phyloP scores from a whole-genome alignment of 257 asterid species.

The Solanum etuberosum region DNA sequence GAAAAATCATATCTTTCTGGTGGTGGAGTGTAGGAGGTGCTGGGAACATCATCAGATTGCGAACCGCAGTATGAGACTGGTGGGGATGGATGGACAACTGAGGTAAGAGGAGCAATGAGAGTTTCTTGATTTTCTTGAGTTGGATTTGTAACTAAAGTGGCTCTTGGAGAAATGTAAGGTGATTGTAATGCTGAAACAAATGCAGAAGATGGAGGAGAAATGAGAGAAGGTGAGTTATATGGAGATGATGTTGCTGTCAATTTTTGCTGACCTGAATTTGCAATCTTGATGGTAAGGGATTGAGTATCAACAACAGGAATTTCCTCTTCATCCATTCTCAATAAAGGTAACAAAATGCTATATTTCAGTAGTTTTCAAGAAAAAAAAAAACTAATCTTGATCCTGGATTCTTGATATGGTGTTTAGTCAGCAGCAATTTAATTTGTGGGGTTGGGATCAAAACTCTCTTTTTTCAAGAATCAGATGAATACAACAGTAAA shows the following conservation, averaged over 20 bases:
- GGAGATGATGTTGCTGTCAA: slow-evolving; percentile 47
- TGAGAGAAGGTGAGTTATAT: slow-evolving; percentile 49
- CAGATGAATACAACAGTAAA: slow-evolving; percentile 59
- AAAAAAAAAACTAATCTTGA: slow-evolving; percentile 5
- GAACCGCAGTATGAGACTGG: slow-evolving; percentile 62
- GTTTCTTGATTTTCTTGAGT: slow-evolving; percentile 6
- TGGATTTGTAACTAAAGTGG: slow-evolving; percentile 16
- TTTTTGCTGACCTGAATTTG: slow-evolving; percentile 16
- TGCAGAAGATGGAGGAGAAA: slow-evolving; percentile 86
- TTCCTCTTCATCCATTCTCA: slow-evolving; percentile 37
- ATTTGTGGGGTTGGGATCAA: slow-evolving; percentile 21
- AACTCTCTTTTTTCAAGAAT: slow-evolving; percentile 12
- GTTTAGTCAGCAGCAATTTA: slow-evolving; percentile 16
- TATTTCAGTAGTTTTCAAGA: slow-evolving; percentile 9
- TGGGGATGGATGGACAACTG: slow-evolving; percentile 48
- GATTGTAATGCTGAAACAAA: slow-evolving; percentile 86
- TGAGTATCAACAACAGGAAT: slow-evolving; percentile 23
- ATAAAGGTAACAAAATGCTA: background rate
- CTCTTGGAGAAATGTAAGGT: slow-evolving; percentile 86
- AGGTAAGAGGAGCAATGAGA: slow-evolving; percentile 1
- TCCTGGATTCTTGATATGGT: slow-evolving; percentile 21
- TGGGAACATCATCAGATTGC: slow-evolving; percentile 74
- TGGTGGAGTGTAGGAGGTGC: slow-evolving; percentile 79
- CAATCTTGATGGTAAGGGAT: slow-evolving; percentile 47
- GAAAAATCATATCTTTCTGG: slow-evolving; percentile 42